Base-by-base conservation (phyloP, 306 rosid species). In the Trifolium subterraneum region DNA sequence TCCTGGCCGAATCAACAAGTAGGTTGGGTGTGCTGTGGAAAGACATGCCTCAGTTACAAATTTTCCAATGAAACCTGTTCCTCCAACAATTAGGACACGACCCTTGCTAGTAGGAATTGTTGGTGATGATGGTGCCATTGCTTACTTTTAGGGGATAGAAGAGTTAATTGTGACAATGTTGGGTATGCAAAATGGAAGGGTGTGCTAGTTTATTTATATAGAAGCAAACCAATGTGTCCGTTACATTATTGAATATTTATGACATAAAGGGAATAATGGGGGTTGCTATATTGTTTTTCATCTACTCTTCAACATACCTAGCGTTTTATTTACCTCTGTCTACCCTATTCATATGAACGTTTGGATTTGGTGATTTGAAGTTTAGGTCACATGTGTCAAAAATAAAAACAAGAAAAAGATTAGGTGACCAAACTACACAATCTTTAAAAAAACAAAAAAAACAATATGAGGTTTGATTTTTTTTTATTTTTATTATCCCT, bases 11-110 rank as follows among this genome's bases (percentile, higher is more conserved):
- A 85, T 8, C 6, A 90, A 89, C 69, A 87, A 42, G 50, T 64
- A 85, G 41, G 96, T 90, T 4, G 82, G 72, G 4, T 66, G 79
- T 25, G 82, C 63, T 0, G 79, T 11, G 7, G 14, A 51, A 1
- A 90, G 74, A 82, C 96, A 82, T 13, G 92, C 93, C 38, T 90
- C 88, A 5, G 90, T 76, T 14, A 90, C 65, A 18, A 87, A 90
- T 48, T 71, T 81, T 7, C 96, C 93, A 11, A 90, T 90, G 80
- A 90, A 88, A 20, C 96, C 96, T 0, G 92, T 85, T 55, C 89
- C 96, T 3, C 96, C 96, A 12, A 54, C 70, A 0, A 90, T 23
- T 2, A 90, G 79, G 2, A 87, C 87, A 27, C 89, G 70, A 55
- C 75, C 62, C 39, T 73, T 78, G 33, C 4, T 8, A 54, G 27